These are phyloP conservation scores for Earliella scabrosa DNA, from an alignment of 1,284 basidiomycete species.

Conservation along the genomic window DNA sequence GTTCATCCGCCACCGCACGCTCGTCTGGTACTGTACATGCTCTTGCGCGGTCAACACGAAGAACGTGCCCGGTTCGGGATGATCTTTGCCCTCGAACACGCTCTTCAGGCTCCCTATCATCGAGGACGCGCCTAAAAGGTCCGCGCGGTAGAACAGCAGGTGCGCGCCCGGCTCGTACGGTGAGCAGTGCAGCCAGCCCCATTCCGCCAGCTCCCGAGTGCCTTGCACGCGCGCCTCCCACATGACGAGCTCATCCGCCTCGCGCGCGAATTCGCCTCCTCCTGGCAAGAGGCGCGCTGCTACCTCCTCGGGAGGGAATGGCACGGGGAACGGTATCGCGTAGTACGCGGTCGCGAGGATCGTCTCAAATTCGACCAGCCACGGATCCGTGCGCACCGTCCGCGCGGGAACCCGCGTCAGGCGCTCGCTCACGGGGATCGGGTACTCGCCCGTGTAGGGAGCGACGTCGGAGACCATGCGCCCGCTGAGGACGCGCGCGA, in stretches of 20 bases:
- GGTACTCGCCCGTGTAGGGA: slow-evolving; percentile 31
- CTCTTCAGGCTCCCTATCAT: slow-evolving; percentile 9
- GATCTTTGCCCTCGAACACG: slow-evolving; percentile 15
- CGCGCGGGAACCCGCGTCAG: slow-evolving; percentile 28
- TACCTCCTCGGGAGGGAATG: background rate
- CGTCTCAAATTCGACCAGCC: slow-evolving; percentile 37
- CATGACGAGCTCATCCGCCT: background rate
- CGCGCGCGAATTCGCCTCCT: background rate
- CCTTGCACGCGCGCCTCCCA: background rate
- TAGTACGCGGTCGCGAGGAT: slow-evolving; percentile 34
- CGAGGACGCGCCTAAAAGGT: slow-evolving; percentile 1
- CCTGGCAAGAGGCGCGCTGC: background rate
- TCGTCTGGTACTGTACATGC: background rate
- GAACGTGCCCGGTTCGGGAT: slow-evolving; percentile 21
- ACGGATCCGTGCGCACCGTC: slow-evolving; percentile 35
- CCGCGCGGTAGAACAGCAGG: slow-evolving; percentile 30
- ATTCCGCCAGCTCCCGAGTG: background rate
- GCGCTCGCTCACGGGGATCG: slow-evolving; percentile 36
- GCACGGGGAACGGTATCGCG: slow-evolving; percentile 37
- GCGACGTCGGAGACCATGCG: slow-evolving; percentile 32
- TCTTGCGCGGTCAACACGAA: slow-evolving; percentile 4
- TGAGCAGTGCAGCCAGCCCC: background rate
- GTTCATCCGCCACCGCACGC: slow-evolving; percentile 2
- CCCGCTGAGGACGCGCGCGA: slow-evolving; percentile 34
- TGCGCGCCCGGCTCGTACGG: slow-evolving; percentile 22